Base-by-base conservation (phyloP, 2,329 filamentous ascomycete genomes). In the Plenodomus tracheiphilus region DNA sequence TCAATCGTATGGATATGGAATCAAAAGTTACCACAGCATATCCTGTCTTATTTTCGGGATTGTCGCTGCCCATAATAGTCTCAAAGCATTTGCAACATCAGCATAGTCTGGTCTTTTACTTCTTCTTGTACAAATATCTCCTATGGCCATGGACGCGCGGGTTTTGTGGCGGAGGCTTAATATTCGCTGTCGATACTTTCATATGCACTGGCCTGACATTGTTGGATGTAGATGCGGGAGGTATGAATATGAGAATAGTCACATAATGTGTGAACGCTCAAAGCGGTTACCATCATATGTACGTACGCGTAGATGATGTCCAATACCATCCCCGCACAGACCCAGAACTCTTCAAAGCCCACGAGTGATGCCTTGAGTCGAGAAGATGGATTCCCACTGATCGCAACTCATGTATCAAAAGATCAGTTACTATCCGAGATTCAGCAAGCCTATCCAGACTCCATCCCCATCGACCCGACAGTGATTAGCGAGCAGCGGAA, bases 31-130 rank as follows among this genome's bases (percentile, higher is more conserved):
- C 17, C 44, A 47, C 39, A 47, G 46, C 50, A 51, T 55, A 40
- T 52, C 53, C 47, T 53, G 50, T 54, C 44, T 49, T 43, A 51
- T 54, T 17, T 43, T 43, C 45, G 45, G 54, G 47, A 37, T 41
- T 20, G 22, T 46, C 40, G 18, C 28, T 35, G 37, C 34, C 46
- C 47, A 37, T 59, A 54, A 54, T 60, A 50, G 53, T 56, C 41
- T 32, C 46, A 53, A 47, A 41, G 44, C 45, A 35, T 22, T 30
- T 56, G 39, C 28, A 32, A 4, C 56, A 52, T 56, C 49, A 55
- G 49, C 58, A 56, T 50, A 50, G 56, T 44, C 47, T 53, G 49
- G 51, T 50, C 35, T 46, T 28, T 38, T 43, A 54, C 43, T n/a
- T 51, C 36, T 49, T 36, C 43, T 32, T 51, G 28, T 32, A 32